Conservation (phyloP, 2,329 filamentous ascomycete genomes). For the Lachnellula cervina region DNA sequence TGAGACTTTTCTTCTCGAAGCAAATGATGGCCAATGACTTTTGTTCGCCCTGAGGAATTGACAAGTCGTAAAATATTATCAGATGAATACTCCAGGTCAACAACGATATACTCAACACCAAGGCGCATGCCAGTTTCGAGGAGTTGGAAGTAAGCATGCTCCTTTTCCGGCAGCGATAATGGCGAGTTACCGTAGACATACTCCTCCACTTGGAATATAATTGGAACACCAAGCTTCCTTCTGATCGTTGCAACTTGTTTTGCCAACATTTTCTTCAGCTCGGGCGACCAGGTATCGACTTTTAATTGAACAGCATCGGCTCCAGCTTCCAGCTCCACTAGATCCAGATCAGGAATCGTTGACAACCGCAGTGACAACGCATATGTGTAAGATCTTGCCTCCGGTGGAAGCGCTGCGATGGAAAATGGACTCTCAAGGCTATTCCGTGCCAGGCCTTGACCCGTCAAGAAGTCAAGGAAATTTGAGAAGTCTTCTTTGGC, state of each 20-base stretch:
- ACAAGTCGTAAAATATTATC: constrained; percentile 42
- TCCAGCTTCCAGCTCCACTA: constrained; percentile 51
- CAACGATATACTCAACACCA: constrained; percentile 59
- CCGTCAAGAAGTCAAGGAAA: constrained; percentile 54
- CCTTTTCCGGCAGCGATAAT: constrained; percentile 20
- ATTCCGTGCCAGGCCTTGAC: constrained; percentile 45
- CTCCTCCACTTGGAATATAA: constrained; percentile 55
- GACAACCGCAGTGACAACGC: constrained; percentile 59
- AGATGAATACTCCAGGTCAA: constrained; percentile 54
- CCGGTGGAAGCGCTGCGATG: constrained; percentile 52
- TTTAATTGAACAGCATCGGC: constrained; percentile 57
- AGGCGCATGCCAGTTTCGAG: constrained; percentile 60
- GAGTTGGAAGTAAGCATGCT: constrained; percentile 48
- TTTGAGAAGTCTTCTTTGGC: constrained; percentile 56
- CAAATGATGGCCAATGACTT: constrained; percentile 49
- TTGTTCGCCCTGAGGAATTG: constrained; percentile 44
- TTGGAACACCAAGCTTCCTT: constrained; percentile 50
- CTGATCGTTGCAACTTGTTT: constrained; percentile 54
- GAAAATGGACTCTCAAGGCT: constrained; percentile 57
- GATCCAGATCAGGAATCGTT: constrained; percentile 48
- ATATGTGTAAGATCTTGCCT: constrained; percentile 60
- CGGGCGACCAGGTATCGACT: constrained; percentile 51
- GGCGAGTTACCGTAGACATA: constrained; percentile 27
- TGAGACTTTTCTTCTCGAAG: constrained; percentile 29
- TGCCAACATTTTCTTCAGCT: constrained; percentile 45